Evolutionary conservation across 148 eudicot genomes (phyloP).

Genomic region (Camellia granthamiana): DNA sequence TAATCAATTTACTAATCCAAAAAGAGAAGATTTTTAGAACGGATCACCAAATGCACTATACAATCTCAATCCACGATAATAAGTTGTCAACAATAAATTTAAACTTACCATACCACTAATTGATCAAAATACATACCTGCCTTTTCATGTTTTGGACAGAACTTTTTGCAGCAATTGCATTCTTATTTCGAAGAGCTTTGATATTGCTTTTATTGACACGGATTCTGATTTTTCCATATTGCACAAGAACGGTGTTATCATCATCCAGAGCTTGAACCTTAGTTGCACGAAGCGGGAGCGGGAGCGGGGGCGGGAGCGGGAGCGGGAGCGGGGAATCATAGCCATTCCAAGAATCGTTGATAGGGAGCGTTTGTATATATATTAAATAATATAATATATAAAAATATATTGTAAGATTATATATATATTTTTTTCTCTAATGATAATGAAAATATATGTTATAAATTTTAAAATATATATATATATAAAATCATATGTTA

Average conservation of each 20-base stretch:
- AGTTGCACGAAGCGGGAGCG: too few species aligned
- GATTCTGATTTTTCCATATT: conserved; percentile 71
- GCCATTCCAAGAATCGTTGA: too few species aligned
- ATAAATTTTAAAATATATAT: too few species aligned
- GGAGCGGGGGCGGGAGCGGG: too few species aligned
- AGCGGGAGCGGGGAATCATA: too few species aligned
- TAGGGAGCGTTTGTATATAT: too few species aligned
- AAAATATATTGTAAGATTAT: too few species aligned
- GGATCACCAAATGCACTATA: not conserved
- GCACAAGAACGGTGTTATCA: conserved; percentile 68
- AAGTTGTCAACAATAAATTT: not conserved
- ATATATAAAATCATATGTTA: too few species aligned
- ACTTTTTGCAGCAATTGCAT: conserved; percentile 26
- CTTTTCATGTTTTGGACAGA: conserved; percentile 34
- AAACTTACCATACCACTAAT: not conserved
- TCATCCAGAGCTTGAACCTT: conserved; percentile 70
- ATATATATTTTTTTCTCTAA: too few species aligned
- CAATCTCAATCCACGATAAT: not conserved
- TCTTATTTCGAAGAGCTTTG: conserved; percentile 27
- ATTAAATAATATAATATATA: too few species aligned
- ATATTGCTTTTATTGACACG: conserved; percentile 61
- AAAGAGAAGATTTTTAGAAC: not conserved
- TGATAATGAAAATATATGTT: too few species aligned
- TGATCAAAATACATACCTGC: conserved; percentile 40
- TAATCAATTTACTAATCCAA: not conserved